A percentile compares a stretch with the other conserved stretches of the same genome.
These are phyloP conservation scores for Mycena sanguinolenta DNA, from an alignment of 768 basidiomycete species.

Conservation along the genomic window DNA sequence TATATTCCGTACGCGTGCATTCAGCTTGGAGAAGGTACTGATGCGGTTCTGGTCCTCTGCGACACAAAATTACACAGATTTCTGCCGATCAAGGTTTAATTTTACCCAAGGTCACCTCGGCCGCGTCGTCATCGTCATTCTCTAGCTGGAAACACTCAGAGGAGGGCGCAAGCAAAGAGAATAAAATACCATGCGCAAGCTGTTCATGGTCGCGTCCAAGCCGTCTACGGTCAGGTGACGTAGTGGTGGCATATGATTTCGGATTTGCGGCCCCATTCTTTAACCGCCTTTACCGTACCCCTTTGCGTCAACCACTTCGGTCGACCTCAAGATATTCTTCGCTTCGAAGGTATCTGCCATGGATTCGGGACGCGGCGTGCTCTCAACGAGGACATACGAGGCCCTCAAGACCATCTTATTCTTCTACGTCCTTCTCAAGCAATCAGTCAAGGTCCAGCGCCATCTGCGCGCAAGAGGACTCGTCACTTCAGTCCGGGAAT, in stretches of 20 bases:
- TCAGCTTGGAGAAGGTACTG: constrained; percentile 92
- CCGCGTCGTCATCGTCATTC: constrained; percentile 80
- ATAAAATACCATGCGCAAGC: constrained; percentile 67
- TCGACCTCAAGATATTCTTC: too few relatives aligned
- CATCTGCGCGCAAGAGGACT: constrained; percentile 78
- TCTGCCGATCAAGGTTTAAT: neutral
- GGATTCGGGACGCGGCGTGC: constrained; percentile 8
- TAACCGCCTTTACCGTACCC: neutral
- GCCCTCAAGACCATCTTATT: constrained; percentile 69
- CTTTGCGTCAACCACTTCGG: neutral
- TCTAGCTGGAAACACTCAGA: constrained; percentile 63
- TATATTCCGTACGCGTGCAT: constrained; percentile 78
- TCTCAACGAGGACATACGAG: constrained; percentile 49
- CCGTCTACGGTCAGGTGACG: constrained; percentile 3
- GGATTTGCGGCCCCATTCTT: neutral
- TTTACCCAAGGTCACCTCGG: constrained; percentile 89
- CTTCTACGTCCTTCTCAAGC: constrained; percentile 67
- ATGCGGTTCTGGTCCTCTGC: constrained; percentile 91
- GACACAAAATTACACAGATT: constrained; percentile 22
- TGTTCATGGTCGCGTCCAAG: constrained; percentile 48
- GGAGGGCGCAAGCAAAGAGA: neutral
- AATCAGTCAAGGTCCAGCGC: constrained; percentile 66
- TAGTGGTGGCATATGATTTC: neutral
- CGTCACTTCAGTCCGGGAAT: constrained; percentile 59
- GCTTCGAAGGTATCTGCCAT: constrained; percentile 14